Evolutionary conservation across 441 rosid species (phyloP), one percentile per base, ranked within the genome.

Genomic region (Raphanus hybrid): DNA sequence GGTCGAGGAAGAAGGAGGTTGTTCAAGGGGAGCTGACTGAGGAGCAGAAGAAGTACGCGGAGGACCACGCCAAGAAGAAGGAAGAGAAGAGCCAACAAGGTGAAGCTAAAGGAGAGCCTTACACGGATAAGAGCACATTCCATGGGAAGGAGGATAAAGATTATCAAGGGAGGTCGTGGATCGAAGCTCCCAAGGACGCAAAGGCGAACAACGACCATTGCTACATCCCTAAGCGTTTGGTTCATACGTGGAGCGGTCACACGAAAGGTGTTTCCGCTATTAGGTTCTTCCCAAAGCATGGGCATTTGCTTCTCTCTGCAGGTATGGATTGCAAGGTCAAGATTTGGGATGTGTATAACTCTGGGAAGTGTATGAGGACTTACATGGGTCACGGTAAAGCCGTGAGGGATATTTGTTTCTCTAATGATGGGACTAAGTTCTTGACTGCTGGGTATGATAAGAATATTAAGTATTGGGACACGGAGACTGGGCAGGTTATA

Each of bases 231-330:
- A 96, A 96, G 85, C 85, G 97, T 65, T 71, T 89, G 82, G 94
- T 96, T 78, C 99, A 91, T 71, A 95, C 99, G 12, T 96, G 98
- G 99, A 93, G 96, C 75, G 99, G 99, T 67, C 99, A 95, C 69
- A 93, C 99, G 3, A 90, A 89, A 82, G 99, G 98, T 52, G 99
- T 95, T 75, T 88, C 97, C 8, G 99, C 98, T 6, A 96, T 96
- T 77, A 75, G 96, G 72, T 96, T 96, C 82, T 93, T 96, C 87
- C 99, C 97, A 41, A 94, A 92, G 73, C 74, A 86, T 12, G 98
- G 99, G 2, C 99, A 96, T 87, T 90, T 96, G 82, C 92, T 96
- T 78, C 98, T 96, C 70, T 96, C 99, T 8, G 98, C 98, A 5
- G 98, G 98, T 70, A 89, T 92, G 97, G 99, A 96, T 78, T 82